Conservation (phyloP, 345 rosid species). For the Rhodomyrtus tomentosa region DNA sequence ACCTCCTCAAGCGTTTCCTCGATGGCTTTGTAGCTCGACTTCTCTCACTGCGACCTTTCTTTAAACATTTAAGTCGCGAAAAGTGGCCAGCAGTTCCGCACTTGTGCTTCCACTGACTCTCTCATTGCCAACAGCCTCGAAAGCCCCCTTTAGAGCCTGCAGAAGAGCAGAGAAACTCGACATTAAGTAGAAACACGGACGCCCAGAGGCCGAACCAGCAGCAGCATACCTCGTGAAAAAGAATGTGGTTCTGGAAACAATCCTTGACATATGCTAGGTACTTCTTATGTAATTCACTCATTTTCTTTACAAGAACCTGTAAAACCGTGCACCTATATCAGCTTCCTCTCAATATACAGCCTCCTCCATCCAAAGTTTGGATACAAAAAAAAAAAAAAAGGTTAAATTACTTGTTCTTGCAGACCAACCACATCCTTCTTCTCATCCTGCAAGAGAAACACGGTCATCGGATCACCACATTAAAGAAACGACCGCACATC, state of each 20-base stretch:
- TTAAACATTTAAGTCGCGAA: slow-evolving; percentile 45
- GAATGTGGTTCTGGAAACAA: slow-evolving; percentile 61
- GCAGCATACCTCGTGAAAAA: slow-evolving; percentile 52
- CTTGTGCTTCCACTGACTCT: slow-evolving; percentile 47
- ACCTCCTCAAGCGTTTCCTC: slow-evolving; percentile 58
- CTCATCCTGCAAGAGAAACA: slow-evolving; percentile 8
- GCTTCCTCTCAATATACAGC: not conserved
- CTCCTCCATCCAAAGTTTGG: not conserved
- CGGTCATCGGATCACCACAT: not conserved
- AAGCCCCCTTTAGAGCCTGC: slow-evolving; percentile 62
- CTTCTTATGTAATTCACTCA: slow-evolving; percentile 70
- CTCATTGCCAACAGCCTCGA: slow-evolving; percentile 49
- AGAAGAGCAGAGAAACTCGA: not conserved
- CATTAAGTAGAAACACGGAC: not conserved
- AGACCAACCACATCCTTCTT: slow-evolving; percentile 13
- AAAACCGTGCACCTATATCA: not conserved
- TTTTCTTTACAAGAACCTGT: slow-evolving; percentile 65
- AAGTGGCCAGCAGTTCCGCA: slow-evolving; percentile 54
- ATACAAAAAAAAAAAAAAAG: not conserved
- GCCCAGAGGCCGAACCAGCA: not conserved
- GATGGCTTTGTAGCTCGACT: slow-evolving; percentile 52
- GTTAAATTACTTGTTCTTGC: slow-evolving; percentile 37
- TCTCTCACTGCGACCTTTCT: slow-evolving; percentile 65
- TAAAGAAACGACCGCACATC: not conserved
- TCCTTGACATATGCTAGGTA: slow-evolving; percentile 54